Base-by-base conservation (phyloP, 805 yeast species). In the Myxozyma mucilagina region DNA sequence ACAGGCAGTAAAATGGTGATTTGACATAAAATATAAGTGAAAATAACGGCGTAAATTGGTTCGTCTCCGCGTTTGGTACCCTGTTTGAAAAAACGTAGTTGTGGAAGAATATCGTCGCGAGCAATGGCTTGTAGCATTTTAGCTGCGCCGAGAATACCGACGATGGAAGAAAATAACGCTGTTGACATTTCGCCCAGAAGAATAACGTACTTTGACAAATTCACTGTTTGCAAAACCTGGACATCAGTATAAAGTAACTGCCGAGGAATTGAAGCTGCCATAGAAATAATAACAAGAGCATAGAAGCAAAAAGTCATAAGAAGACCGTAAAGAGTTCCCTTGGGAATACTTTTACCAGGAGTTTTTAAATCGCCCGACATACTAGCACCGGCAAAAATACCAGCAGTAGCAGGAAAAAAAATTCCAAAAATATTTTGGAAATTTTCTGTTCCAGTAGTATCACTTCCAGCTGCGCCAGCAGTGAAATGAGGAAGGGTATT, bases 391-490 rank as follows among this genome's bases (percentile, higher is more conserved):
- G 99, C 98, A 74, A 94, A 87, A 32, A 94, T 92, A 60, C 99
- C 99, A 6, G 98, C 97, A 0, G 99, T 93, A 0, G 99, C 97
- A 10, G 99, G 97, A 77, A 94, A 94, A 72, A 94, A 90, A 48
- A 94, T 89, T 2, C 98, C 98, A 81, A 94, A 94, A 65, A 96
- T 75, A 71, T 89, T 87, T 57, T 86, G 84, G 70, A 93, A 90
- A 0, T 86, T 90, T 72, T 93, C 98, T 14, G 80, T 84, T 0
- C 76, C 75, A 8, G 73, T 66, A 31, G 80, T 65, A 3, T 96
- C 89, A 16, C 68, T 60, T 0, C 98, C 99, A 4, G 97, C 97
- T 2, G 98, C 97, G 24, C 94, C 94, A 42, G 82, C 79, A 0
- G 97, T 91, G 72, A 90, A 90, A 55, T 82, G 80, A 0, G 98